A percentile compares a stretch with the other conserved stretches of the same genome.
Evolutionary conservation across 495 filamentous ascomycete genomes (phyloP).

Genomic region (Neurospora sp.): DNA sequence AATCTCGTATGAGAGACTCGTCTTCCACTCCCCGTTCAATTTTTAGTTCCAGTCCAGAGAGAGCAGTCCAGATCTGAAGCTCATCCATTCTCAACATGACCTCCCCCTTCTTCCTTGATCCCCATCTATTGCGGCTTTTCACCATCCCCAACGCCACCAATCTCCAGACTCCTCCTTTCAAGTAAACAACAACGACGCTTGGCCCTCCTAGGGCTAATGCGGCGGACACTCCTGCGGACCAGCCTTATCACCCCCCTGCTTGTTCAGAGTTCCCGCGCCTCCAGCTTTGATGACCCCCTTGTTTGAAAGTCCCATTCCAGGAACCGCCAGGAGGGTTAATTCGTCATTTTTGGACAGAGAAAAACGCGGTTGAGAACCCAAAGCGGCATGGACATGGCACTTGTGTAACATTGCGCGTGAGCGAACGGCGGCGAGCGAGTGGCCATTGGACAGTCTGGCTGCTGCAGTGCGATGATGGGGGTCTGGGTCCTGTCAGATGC

Average conservation of each 20-base stretch:
- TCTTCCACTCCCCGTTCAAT: background rate
- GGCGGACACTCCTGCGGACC: background rate
- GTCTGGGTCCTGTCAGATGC: background rate
- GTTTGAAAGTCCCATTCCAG: background rate
- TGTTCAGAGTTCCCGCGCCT: background rate
- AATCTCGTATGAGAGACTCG: background rate
- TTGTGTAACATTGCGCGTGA: background rate
- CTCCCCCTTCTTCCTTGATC: background rate
- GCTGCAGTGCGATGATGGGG: background rate
- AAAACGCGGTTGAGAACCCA: background rate
- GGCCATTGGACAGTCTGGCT: background rate
- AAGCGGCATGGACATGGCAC: background rate
- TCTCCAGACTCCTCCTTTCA: background rate
- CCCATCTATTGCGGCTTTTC: background rate
- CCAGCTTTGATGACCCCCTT: background rate
- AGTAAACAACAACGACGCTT: background rate
- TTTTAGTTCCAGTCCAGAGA: background rate
- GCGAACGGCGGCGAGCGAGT: background rate
- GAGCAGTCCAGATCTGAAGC: background rate
- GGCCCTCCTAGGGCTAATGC: background rate
- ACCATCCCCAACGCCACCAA: background rate
- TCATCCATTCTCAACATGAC: background rate
- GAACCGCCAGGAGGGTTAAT: background rate
- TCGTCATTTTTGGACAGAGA: background rate
- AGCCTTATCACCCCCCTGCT: background rate